phyloP scores from a whole-genome alignment of 2,329 filamentous ascomycete genomes.

The Exophiala sp. region DNA sequence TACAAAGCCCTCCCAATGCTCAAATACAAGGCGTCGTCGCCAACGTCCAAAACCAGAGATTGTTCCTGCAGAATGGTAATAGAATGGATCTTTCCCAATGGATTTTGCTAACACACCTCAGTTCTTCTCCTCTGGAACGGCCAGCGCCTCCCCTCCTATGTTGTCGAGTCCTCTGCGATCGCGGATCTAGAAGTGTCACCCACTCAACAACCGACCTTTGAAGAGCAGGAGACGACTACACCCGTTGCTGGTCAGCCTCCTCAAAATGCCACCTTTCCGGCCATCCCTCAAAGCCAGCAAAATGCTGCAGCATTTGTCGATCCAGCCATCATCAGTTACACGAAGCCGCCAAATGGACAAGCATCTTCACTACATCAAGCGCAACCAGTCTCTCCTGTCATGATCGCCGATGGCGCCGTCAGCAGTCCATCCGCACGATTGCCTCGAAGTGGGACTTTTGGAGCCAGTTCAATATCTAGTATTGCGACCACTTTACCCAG shows the following conservation, averaged over 20 bases:
- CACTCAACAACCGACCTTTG: constrained; percentile 20
- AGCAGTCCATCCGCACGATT: constrained; percentile 19
- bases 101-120: constrained; percentile 36
- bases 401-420: constrained; percentile 31
- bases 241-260: constrained; percentile 11
- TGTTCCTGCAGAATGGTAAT: constrained; percentile 70
- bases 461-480: constrained; percentile 27
- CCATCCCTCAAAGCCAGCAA: constrained; percentile 17
- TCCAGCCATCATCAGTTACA: constrained; percentile 74
- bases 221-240: constrained; percentile 22
- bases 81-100: constrained; percentile 10
- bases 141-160: constrained; percentile 51
- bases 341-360: constrained; percentile 31
- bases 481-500: constrained; percentile 22
- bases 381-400: constrained; percentile 31
- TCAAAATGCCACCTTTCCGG: constrained; percentile 3
- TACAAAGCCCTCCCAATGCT: constrained; percentile 62
- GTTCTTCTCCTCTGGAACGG: constrained; percentile 49
- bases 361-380: constrained; percentile 15
- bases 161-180: constrained; percentile 57
- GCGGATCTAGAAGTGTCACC: constrained; percentile 55
- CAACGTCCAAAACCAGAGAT: constrained; percentile 64
- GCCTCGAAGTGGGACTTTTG: constrained; percentile 11
- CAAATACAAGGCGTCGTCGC: constrained; percentile 68
- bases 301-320: constrained; percentile 59